Conservation (phyloP, 371 early-diverging fungal species). For the Zychaea mexicana region DNA sequence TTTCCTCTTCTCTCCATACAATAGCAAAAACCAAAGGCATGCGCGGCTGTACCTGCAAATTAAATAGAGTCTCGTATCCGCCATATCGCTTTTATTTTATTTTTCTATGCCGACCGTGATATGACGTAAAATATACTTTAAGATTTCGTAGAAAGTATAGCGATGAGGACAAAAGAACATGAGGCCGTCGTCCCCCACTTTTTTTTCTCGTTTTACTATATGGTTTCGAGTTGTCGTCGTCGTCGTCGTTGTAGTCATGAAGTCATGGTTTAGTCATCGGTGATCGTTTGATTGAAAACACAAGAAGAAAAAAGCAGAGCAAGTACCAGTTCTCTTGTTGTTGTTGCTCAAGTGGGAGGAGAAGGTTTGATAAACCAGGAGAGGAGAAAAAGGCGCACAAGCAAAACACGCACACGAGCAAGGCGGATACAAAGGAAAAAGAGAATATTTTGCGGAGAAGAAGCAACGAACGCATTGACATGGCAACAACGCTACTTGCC, state of each 20-base stretch:
- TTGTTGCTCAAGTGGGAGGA: not conserved
- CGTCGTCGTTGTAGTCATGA: not conserved
- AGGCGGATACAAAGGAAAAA: not conserved
- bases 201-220: not conserved
- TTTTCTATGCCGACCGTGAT: not conserved
- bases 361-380: not conserved
- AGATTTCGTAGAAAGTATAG: not conserved
- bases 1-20: not conserved
- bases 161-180: not conserved
- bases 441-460: not conserved
- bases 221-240: too few species aligned
- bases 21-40: not conserved
- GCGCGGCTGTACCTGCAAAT: constrained; percentile 7
- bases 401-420: too few species aligned
- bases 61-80: constrained; percentile 10
- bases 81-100: not conserved
- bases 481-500: not conserved
- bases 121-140: not conserved
- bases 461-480: not conserved
- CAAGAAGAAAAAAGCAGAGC: not conserved
- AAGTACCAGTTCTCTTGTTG: not conserved
- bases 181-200: not conserved
- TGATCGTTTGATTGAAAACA: not conserved
- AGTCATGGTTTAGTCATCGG: not conserved
- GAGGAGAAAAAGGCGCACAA: not conserved